Base-by-base conservation (phyloP, 2,329 filamentous ascomycete species). In the Paecilomyces variotii region DNA sequence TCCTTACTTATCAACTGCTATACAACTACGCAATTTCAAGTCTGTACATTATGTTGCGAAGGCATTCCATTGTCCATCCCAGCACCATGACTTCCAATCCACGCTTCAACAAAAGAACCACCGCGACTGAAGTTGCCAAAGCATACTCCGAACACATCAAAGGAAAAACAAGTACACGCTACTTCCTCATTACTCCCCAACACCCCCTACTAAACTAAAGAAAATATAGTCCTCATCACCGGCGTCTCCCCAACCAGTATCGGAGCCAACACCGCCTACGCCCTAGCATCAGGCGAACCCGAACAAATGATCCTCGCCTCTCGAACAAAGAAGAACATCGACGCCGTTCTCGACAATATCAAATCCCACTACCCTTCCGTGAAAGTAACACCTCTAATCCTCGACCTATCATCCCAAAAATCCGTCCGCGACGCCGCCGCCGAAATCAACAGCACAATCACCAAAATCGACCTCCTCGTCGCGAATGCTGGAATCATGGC, bases 41-140 rank as follows among this genome's bases (percentile, higher is more conserved):
- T 19, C 19, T 19, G 19, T 19, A 19, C 19, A 19, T 19, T 19
- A 45, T 7, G 4, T 45, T n/a, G 5, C 35, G n/a, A 3, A 4
- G 14, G n/a, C 35, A n/a, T 6, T 45, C n/a, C 35, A 19, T 19
- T 45, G 4, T 6, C 35, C 14, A n/a, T 19, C 4, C 14, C 6
- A 26, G 2, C 50, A 52, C 50, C 26, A 52, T 52, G 50, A 28
- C 50, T 26, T 72, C 72, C 19, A 61, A 76, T 60, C 60, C 73
- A 26, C 65, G 72, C 24, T 77, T 74, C 59, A 65, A 70, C 54
- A 58, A 58, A 1, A 60, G 70, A 0, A 78, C 76, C 14, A 72
- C 76, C 60, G 73, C 62, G n/a, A 56, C 72, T 7, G 73, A 77
- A 25, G 75, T 78, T 11, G 74, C 74, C 25, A 65, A 69, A 45